Percentiles rank a stretch among this genome's conserved stretches.
Conservation (phyloP, 768 basidiomycete species). For the Pleurotus eryngii region DNA sequence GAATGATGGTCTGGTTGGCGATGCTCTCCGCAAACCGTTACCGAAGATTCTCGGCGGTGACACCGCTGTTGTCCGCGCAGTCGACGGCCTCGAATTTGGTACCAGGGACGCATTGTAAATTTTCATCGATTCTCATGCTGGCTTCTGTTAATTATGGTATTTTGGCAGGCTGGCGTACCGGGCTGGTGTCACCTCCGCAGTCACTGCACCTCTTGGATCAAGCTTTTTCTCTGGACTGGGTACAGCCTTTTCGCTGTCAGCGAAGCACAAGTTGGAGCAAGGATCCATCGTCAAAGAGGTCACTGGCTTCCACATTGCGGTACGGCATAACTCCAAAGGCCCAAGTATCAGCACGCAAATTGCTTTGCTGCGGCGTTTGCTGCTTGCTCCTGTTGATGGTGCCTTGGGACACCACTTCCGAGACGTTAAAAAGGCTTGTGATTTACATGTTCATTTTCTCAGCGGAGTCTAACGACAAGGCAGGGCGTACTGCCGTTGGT, state of each 20-base stretch:
- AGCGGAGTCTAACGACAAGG: neutral
- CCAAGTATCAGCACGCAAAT: constrained; percentile 81
- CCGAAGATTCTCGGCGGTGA: constrained; percentile 52
- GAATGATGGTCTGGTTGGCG: constrained; percentile 59
- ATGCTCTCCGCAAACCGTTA: constrained; percentile 44
- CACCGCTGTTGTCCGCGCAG: constrained; percentile 56
- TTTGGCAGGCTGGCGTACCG: constrained; percentile 58
- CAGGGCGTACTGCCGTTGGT: constrained; percentile 75
- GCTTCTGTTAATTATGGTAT: neutral
- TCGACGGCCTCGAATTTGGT: constrained; percentile 69
- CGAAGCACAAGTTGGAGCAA: constrained; percentile 53
- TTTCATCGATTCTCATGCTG: neutral
- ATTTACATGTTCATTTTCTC: neutral
- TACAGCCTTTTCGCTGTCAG: constrained; percentile 61
- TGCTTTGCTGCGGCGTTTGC: constrained; percentile 62
- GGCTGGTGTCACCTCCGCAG: constrained; percentile 65
- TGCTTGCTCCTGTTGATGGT: constrained; percentile 42
- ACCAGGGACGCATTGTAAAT: constrained; percentile 72
- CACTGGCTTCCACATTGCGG: constrained; percentile 62
- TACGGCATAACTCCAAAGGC: constrained; percentile 43
- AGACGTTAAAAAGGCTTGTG: constrained; percentile 39
- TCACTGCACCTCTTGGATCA: constrained; percentile 54
- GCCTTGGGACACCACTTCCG: constrained; percentile 42
- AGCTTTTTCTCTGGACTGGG: constrained; percentile 62
- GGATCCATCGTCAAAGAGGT: constrained; percentile 64